Evolutionary conservation across 345 rosid species (phyloP), one percentile per base, ranked within the genome.

Genomic region (Brassica nigra): DNA sequence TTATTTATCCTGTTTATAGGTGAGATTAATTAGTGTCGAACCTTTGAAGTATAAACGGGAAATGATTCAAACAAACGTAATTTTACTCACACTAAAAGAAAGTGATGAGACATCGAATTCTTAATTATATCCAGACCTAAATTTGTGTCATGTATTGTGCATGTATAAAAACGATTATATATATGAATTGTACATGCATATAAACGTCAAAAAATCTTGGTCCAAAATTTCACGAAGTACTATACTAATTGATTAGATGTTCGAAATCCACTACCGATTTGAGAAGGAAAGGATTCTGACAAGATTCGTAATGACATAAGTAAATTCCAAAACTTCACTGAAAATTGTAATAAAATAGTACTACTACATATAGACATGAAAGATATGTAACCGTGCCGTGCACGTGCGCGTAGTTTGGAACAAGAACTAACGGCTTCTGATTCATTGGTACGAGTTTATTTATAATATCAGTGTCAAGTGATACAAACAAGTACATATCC

Each of bases 391-490:
- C 61, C 62, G 49, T 80, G 75, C 27, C 57, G 2, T 69, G 79
- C 79, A 80, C 78, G 71, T 69, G 79, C 66, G 54, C 62, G 15
- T 75, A 68, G 23, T 49, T 49, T 69, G 83, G 69, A 80, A 69
- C 79, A 80, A 4, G 61, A 80, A 69, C 76, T 80, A 80, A 80
- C 83, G 83, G 79, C 83, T 69, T 80, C 83, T 80, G 79, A 70
- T 36, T 39, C 12, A 52, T 62, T 14, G 4, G 77, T 71, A 20
- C 6, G 59, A 12, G 20, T n/a, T n/a, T 55, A 18, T 29, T 14
- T 44, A 44, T 44, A 71, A 36, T 64, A 8, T 78, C 47, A 63
- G 47, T 54, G 14, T 0, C 29, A 2, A 5, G 8, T 44, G 47
- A 39, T 39, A 39, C 9, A 39, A 2, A 49, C 23, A 63, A 7